These are phyloP conservation scores for Aspergillus affinis DNA, from an alignment of 495 filamentous ascomycete genomes.

Conservation along the genomic window DNA sequence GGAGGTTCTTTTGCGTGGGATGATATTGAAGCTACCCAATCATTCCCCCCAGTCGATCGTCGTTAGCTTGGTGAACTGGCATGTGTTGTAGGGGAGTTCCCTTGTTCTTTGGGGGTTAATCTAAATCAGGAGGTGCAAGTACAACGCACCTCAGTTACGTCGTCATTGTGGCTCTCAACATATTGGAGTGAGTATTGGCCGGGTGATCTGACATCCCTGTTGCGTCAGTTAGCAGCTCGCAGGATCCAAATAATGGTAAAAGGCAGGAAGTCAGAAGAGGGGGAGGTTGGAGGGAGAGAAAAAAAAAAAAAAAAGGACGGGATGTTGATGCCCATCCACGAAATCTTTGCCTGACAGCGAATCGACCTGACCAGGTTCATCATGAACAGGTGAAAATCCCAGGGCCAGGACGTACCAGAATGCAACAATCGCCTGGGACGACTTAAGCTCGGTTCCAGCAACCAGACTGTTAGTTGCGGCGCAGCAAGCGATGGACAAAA, in stretches of 20 bases:
- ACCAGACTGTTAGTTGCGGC: constrained; percentile 59
- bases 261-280: background rate
- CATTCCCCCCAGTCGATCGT: background rate
- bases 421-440: constrained; percentile 68
- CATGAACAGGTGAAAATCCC: background rate
- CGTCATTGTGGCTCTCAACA: constrained; percentile 87
- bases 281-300: background rate
- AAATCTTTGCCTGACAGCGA: constrained; percentile 5
- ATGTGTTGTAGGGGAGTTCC: background rate
- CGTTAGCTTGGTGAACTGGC: background rate
- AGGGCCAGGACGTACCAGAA: constrained; percentile 59
- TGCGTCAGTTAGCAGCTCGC: constrained; percentile 34
- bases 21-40: constrained; percentile 66
- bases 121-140: background rate
- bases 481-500: constrained; percentile 69
- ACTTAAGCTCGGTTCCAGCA: constrained; percentile 75
- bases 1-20: constrained; percentile 56
- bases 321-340: background rate
- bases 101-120: background rate
- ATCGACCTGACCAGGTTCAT: background rate
- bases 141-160: constrained; percentile 71
- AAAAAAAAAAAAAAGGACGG: background rate
- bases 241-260: constrained; percentile 18
- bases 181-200: constrained; percentile 58
- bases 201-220: constrained; percentile 68